A percentile compares a stretch with the other conserved stretches of the same genome.
These are phyloP conservation scores for Pyrenopolyporus hunteri DNA, from an alignment of 495 filamentous ascomycete species.

Conservation along the genomic window DNA sequence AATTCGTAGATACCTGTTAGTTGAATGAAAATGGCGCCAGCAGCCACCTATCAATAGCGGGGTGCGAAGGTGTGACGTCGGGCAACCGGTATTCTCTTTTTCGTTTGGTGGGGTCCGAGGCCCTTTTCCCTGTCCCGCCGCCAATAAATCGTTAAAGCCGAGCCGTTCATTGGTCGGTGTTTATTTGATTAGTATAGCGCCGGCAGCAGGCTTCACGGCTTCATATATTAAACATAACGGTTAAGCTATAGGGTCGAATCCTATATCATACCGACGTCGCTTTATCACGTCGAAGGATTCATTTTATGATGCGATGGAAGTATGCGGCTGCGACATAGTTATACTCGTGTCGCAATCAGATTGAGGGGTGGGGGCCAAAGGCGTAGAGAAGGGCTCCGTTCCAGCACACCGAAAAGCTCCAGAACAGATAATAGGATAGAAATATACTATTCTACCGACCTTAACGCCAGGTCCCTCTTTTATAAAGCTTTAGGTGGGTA, in stretches of 20 bases:
- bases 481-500: no score
- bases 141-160: background rate
- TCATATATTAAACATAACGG: no score
- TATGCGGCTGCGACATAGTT: background rate
- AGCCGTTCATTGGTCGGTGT: background rate
- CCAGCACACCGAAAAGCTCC: no score
- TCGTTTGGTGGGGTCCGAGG: slow-evolving; percentile 10
- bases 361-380: no score
- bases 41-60: background rate
- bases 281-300: background rate
- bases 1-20: slow-evolving; percentile 12
- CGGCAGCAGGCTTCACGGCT: no score
- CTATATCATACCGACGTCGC: no score
- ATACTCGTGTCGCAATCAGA: no score
- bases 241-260: no score
- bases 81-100: background rate
- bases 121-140: slow-evolving; percentile 8
- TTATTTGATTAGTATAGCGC: background rate
- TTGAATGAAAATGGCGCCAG: slow-evolving; percentile 26
- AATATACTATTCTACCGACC: no score
- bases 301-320: background rate
- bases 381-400: no score
- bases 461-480: no score
- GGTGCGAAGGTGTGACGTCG: slow-evolving; percentile 27
- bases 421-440: no score